Evolutionary conservation across 1,284 basidiomycete genomes (phyloP), one percentile per base, ranked within the genome.

Genomic region (Fistulina hepatica): DNA sequence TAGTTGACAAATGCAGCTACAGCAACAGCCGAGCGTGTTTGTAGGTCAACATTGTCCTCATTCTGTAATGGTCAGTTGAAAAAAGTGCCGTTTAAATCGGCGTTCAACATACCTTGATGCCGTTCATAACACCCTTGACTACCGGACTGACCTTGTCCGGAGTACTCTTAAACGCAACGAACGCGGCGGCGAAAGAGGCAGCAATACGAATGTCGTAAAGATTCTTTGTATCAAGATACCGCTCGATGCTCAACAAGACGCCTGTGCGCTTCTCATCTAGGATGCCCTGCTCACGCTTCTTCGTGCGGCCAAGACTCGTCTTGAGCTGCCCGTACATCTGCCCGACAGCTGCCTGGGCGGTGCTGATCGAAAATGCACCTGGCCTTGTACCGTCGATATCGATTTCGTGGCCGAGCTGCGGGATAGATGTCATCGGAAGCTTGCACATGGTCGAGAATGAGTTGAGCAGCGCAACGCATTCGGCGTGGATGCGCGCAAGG

Each of bases 91-190:
- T 21, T 13, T 25, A 22, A 6, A 21, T 35, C 12, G 3, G 21
- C 23, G 9, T 36, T 33, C 33, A 21, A 33, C 67, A 37, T 35
- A 85, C 90, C 74, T 97, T 98, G 64, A 98, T 83, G 24, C 91
- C 90, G 48, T 94, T 95, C 85, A 97, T 98, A 47, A 98, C 80
- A 25, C 89, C 91, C 59, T 95, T 91, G 37, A 99, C 92, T 32
- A 99, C 80, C 0, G 86, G 94, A 48, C 91, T 97, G 45, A 99
- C 81, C 64, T 97, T 98, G 45, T 89, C 76, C 0, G 93, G 92
- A 24, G 88, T 79, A 24, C 76, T 75, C 51, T 73, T 71, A 45
- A 94, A 75, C 4, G 88, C 81, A 13, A 99, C 83, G 46, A 94
- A 83, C 0, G 94, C 91, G 3, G 85, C 82, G 9, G 93, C 90